Evolutionary conservation across 169 alveolate species (phyloP).

Genomic region (Pseudocohnilembus persalinus): DNA sequence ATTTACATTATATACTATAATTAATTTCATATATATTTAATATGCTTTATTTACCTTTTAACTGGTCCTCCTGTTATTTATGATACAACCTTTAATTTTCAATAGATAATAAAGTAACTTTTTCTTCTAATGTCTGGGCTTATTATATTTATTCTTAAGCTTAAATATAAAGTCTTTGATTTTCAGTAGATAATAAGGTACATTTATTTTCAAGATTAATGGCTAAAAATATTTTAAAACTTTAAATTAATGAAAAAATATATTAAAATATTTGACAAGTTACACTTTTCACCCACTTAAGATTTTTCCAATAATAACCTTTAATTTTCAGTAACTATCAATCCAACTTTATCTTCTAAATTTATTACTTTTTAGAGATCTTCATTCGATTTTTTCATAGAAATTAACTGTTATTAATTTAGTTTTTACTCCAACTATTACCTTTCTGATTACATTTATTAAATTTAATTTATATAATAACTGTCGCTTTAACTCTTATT

Average conservation of each 20-base stretch:
- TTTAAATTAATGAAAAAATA: not conserved
- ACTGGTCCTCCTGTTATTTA: not conserved
- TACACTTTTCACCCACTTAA: too few relatives aligned
- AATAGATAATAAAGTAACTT: not conserved
- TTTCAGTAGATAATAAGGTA: not conserved
- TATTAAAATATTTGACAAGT: too few relatives aligned
- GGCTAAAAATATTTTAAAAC: not conserved
- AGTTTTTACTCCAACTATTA: too few relatives aligned
- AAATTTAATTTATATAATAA: too few relatives aligned
- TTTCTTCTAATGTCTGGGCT: not conserved
- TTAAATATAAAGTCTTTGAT: not conserved
- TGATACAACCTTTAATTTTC: not conserved
- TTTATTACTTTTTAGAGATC: not conserved
- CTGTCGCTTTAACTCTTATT: too few relatives aligned
- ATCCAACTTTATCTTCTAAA: not conserved
- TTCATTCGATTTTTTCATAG: not conserved
- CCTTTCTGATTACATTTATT: too few relatives aligned
- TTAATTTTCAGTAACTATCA: not conserved
- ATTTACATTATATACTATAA: too few relatives aligned
- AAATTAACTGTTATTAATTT: not conserved
- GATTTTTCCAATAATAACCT: not conserved
- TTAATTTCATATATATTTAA: too few relatives aligned
- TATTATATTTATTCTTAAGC: not conserved
- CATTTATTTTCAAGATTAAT: not conserved
- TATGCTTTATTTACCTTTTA: not conserved